Percentiles rank a stretch among this genome's conserved stretches.
These are phyloP conservation scores for Irpex sp. DNA, from an alignment of 1,284 basidiomycete species.

Conservation along the genomic window DNA sequence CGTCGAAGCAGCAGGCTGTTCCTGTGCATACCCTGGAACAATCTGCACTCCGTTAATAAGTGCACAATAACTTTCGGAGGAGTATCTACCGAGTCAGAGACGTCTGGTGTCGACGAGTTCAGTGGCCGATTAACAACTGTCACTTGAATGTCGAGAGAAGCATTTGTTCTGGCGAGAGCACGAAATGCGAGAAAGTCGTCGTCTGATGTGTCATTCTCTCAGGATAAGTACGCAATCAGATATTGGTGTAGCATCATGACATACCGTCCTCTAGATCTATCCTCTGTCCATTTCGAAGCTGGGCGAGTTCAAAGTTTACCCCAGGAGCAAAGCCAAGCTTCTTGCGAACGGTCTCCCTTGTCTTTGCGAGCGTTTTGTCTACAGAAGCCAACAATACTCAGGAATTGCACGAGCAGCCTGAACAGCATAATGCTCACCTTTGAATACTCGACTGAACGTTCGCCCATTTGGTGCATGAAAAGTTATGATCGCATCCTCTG, in stretches of 20 bases:
- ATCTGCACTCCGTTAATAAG: not conserved
- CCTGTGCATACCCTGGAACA: not conserved
- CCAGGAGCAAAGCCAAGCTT: constrained; percentile 51
- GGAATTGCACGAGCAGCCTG: not conserved
- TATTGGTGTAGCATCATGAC: constrained; percentile 13
- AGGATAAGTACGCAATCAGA: not conserved
- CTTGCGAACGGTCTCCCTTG: constrained; percentile 50
- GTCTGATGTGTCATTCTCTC: constrained; percentile 36
- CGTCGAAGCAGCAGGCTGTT: not conserved
- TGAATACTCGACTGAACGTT: constrained; percentile 27
- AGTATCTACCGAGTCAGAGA: not conserved
- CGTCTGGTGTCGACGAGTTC: not conserved
- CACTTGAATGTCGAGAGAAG: constrained; percentile 38
- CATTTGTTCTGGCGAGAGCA: constrained; percentile 35
- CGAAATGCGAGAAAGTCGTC: constrained; percentile 75
- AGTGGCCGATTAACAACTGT: constrained; percentile 17
- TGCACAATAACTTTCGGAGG: not conserved
- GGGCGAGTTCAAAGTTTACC: constrained; percentile 45
- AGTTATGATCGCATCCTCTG: constrained; percentile 19
- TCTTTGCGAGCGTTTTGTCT: constrained; percentile 59
- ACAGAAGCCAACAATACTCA: not conserved
- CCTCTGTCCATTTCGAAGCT: constrained; percentile 46
- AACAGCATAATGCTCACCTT: constrained; percentile 18
- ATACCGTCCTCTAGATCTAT: constrained; percentile 74
- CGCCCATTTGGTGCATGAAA: constrained; percentile 24